Evolutionary conservation across 495 filamentous ascomycete species (phyloP).

Genomic region (Penicillium simplicissimum): DNA sequence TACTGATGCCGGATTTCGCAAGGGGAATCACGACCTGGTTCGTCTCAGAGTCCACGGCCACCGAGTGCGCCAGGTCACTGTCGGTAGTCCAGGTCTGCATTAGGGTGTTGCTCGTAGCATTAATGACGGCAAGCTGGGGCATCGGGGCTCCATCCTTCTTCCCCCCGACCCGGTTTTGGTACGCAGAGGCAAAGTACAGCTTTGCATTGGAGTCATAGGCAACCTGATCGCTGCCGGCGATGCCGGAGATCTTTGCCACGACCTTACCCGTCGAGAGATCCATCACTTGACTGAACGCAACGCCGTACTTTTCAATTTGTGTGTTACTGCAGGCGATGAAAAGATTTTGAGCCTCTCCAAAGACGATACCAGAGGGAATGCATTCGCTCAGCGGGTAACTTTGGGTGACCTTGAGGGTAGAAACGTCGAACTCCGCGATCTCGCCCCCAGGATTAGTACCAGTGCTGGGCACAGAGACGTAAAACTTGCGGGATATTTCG

Average conservation of each 20-base stretch:
- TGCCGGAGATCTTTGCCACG: neutral
- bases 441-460: neutral
- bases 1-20: neutral
- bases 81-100: neutral
- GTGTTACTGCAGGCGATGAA: neutral
- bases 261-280: neutral
- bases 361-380: neutral
- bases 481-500: neutral
- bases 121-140: neutral
- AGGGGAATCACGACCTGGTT: neutral
- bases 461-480: neutral
- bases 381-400: neutral
- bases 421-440: neutral
- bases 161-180: neutral
- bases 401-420: fast-evolving
- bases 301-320: neutral
- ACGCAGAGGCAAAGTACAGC: neutral
- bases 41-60: neutral
- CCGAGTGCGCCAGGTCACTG: neutral
- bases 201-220: neutral
- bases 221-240: neutral
- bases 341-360: neutral
- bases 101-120: neutral
- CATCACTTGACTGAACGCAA: neutral
- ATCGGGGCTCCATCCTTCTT: neutral